These are phyloP conservation scores for Moricandia moricandioides DNA, from an alignment of 345 rosid species.

Conservation along the genomic window DNA sequence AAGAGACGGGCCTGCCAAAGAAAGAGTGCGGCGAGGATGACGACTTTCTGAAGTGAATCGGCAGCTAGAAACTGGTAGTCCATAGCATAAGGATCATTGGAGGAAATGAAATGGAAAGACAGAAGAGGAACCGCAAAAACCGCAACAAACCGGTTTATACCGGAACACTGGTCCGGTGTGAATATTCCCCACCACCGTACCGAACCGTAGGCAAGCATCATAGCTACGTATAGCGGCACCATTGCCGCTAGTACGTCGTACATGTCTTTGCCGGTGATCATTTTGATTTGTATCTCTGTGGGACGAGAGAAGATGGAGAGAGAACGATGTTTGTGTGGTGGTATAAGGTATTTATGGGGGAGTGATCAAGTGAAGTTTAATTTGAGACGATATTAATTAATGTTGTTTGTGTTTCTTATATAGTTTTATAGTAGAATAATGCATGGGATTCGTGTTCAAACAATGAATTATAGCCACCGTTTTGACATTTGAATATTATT, in stretches of 20 bases:
- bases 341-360: slow-evolving; percentile 32
- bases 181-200: slow-evolving; percentile 93
- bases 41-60: slow-evolving; percentile 72
- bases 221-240: slow-evolving; percentile 79
- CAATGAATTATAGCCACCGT: slow-evolving; percentile 11
- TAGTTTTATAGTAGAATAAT: neutral
- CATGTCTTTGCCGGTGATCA: slow-evolving; percentile 73
- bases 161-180: slow-evolving; percentile 83
- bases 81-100: slow-evolving; percentile 73
- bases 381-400: slow-evolving; percentile 13
- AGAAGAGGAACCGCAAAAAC: slow-evolving; percentile 82
- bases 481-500: neutral
- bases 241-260: slow-evolving; percentile 82
- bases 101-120: slow-evolving; percentile 81
- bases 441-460: slow-evolving; percentile 24
- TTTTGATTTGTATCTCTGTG: slow-evolving; percentile 26
- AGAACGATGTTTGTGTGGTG: neutral
- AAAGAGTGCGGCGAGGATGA: slow-evolving; percentile 63
- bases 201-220: slow-evolving; percentile 83
- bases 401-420: neutral
- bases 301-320: slow-evolving; percentile 15
- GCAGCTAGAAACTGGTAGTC: slow-evolving; percentile 83
- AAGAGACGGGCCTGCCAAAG: slow-evolving; percentile 54
- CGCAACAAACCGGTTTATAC: slow-evolving; percentile 84
- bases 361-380: slow-evolving; percentile 12